A percentile compares a stretch with the other conserved stretches of the same genome.
These are phyloP conservation scores for Globisporangium rhizosaccharum DNA, from an alignment of 352 stramenopile species.

Conservation along the genomic window DNA sequence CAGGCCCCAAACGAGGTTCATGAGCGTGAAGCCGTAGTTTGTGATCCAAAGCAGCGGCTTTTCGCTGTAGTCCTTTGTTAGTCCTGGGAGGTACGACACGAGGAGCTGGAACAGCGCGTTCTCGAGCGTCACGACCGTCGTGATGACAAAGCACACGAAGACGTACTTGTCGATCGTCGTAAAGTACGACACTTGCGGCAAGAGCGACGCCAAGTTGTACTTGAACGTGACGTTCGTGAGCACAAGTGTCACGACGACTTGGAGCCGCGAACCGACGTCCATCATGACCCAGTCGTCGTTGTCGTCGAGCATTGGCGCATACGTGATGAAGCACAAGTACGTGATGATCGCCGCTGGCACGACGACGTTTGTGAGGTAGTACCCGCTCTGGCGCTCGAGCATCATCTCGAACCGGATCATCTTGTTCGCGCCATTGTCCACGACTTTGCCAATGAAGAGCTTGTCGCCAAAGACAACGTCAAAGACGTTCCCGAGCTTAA, in stretches of 20 bases:
- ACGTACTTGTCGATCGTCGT: constrained; percentile 37
- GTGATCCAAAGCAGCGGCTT: constrained; percentile 13
- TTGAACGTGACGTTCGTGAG: constrained; percentile 42
- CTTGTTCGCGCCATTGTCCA: constrained; percentile 15
- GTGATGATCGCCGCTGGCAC: constrained; percentile 31
- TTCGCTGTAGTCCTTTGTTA: constrained; percentile 1
- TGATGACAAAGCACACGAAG: constrained; percentile 29
- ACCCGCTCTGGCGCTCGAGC: constrained; percentile 25
- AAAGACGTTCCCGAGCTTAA: constrained; percentile 28
- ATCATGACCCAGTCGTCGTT: constrained; percentile 5
- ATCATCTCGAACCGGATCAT: constrained; percentile 31
- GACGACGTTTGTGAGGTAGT: constrained; percentile 34
- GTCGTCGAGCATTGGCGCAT: constrained; percentile 10
- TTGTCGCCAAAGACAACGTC: constrained; percentile 28
- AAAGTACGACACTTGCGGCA: constrained; percentile 38
- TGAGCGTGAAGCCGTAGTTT: constrained; percentile 18
- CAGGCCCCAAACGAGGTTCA: constrained; percentile 21
- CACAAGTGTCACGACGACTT: constrained; percentile 31
- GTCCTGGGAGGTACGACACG: not conserved
- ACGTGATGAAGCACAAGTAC: constrained; percentile 34
- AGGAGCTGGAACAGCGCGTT: constrained; percentile 23
- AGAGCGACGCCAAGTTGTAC: constrained; percentile 22
- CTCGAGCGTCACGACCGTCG: constrained; percentile 24
- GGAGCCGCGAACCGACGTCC: constrained; percentile 22
- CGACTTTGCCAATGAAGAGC: constrained; percentile 24